Evolutionary conservation across 73 alveolate species (phyloP), one percentile per base, ranked within the genome.

Genomic region (Paramecium biaurelia): DNA sequence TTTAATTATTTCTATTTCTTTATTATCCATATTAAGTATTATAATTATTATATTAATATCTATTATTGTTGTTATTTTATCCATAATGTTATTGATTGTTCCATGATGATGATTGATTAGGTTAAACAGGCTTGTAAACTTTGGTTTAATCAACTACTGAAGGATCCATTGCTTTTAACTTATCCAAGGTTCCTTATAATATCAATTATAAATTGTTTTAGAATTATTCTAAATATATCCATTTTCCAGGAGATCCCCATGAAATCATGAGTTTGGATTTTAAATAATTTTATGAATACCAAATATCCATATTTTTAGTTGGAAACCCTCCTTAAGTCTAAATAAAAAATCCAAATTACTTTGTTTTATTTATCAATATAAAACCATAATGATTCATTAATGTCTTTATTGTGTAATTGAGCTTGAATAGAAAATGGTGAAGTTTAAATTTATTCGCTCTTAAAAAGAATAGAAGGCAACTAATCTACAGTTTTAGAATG

Each of bases 81-180:
- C 11, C 45, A n/a, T 63, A 63, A 63, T 63, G 41, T 26, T 63
- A 14, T 2, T 26, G 45, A 23, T 59, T 59, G 1, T 23, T 59
- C 35, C 42, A 59, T 59, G 42, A 10, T 1, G 41, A 32, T 21
- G 18, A 8, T 23, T 59, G 18, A 30, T 21, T 30, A 3, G 23
- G 23, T 53, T 53, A n/a, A 53, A 14, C 14, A 20, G 68, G 68
- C 49, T 67, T 67, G 7, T 67, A 67, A 67, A 26, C 32, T 37
- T 34, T 74, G 0, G 34, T 28, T 74, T 28, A 7, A 37, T 34
- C 87, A 74, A 37, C 32, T 10, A 24, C 45, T 10, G 20, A 34
- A 21, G 87, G 87, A n/a, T 74, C 87, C 87, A 74, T 74, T 15
- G 87, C 87, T 74, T 74, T 34, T 37, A 37, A 34, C 6, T 74